A percentile compares a stretch with the other conserved stretches of the same genome.
Evolutionary conservation across 352 stramenopile genomes (phyloP).

Genomic region (Phytophthora podocarpi): DNA sequence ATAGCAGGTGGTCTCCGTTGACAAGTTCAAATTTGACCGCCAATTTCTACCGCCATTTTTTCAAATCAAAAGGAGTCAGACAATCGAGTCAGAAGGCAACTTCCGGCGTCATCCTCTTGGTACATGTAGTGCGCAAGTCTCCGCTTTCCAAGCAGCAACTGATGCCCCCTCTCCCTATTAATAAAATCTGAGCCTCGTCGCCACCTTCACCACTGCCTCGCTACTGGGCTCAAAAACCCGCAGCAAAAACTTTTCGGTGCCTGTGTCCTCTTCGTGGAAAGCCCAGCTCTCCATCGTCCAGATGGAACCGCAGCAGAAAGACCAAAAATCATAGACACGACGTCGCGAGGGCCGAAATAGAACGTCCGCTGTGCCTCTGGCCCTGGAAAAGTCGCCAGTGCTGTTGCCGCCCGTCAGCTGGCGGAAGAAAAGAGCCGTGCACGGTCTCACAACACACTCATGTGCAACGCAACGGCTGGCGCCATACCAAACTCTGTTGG

Average conservation of each 20-base stretch:
- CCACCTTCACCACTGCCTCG: too few species aligned
- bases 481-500: too few species aligned
- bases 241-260: neutral
- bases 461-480: constrained; percentile 19
- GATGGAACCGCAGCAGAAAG: constrained; percentile 8
- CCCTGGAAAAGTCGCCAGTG: neutral
- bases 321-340: constrained; percentile 2
- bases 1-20: constrained; percentile 4
- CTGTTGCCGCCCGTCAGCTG: constrained; percentile 2
- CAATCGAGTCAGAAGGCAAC: constrained; percentile 23
- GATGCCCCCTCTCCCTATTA: too few species aligned
- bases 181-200: too few species aligned
- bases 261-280: neutral
- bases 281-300: too few species aligned
- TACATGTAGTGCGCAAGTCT: too few species aligned
- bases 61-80: constrained; percentile 11
- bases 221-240: too few species aligned
- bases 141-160: too few species aligned
- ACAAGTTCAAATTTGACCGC: too few species aligned
- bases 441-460: constrained; percentile 5
- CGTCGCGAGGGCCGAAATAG: neutral
- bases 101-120: too few species aligned
- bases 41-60: neutral
- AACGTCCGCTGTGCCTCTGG: neutral
- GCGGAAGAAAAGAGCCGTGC: constrained; percentile 15